Percentiles rank a stretch among this genome's conserved stretches.
These are phyloP conservation scores for Vigna hirtella DNA, from an alignment of 306 rosid species.

Conservation along the genomic window DNA sequence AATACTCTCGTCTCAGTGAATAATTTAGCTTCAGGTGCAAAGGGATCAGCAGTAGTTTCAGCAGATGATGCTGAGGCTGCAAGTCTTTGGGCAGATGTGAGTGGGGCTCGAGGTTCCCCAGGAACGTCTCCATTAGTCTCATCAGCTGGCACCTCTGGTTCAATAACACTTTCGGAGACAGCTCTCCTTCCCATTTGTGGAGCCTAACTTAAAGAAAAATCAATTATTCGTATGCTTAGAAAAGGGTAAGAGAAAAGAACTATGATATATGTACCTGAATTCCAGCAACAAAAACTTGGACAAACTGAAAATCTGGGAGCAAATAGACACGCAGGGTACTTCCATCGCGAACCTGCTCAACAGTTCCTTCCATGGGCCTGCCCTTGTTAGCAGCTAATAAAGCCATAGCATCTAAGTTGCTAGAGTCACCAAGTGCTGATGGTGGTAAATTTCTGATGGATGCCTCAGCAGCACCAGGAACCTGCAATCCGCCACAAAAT, in stretches of 20 bases:
- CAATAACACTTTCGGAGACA: slow-evolving; percentile 57
- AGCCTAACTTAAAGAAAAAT: slow-evolving; percentile 54
- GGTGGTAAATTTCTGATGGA: slow-evolving; percentile 84
- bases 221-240: not conserved
- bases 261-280: slow-evolving; percentile 64
- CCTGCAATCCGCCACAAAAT: slow-evolving; percentile 59
- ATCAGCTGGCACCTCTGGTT: slow-evolving; percentile 57
- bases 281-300: slow-evolving; percentile 93
- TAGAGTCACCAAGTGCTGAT: slow-evolving; percentile 84
- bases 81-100: slow-evolving; percentile 89
- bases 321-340: slow-evolving; percentile 83
- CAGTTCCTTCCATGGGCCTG: slow-evolving; percentile 80
- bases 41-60: slow-evolving; percentile 72
- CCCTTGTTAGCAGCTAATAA: slow-evolving; percentile 85
- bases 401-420: slow-evolving; percentile 86
- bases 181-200: slow-evolving; percentile 90
- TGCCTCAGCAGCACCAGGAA: slow-evolving; percentile 82
- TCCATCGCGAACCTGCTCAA: slow-evolving; percentile 96
- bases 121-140: slow-evolving; percentile 67
- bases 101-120: slow-evolving; percentile 65
- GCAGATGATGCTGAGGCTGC: slow-evolving; percentile 64
- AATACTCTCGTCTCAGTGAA: slow-evolving; percentile 81
- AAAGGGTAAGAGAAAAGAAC: slow-evolving; percentile 2
- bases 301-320: slow-evolving; percentile 95
- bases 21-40: slow-evolving; percentile 80